Evolutionary conservation across 805 yeast species (phyloP).

Genomic region (Hanseniaspora occidentalis): DNA sequence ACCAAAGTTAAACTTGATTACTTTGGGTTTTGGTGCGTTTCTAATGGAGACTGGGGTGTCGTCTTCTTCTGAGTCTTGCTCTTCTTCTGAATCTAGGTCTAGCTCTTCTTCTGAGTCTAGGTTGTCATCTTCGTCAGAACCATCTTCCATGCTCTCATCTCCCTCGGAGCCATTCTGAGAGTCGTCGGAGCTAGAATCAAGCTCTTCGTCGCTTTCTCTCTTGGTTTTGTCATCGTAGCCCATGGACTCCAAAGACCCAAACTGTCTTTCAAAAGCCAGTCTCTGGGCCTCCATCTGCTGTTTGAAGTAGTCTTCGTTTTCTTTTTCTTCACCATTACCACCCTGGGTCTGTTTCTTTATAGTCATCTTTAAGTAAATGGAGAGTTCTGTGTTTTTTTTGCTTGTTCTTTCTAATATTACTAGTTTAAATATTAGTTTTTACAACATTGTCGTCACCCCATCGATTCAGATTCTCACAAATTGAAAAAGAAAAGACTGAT

Average conservation of each 20-base stretch:
- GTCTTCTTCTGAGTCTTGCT: conserved; percentile 6
- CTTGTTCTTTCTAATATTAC: too few species aligned
- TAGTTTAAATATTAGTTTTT: too few species aligned
- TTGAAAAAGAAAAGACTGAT: neutral
- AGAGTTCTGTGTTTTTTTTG: too few species aligned
- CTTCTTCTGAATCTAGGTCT: conserved; percentile 6
- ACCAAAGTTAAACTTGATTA: conserved; percentile 26
- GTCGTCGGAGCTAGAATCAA: neutral
- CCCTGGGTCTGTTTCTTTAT: neutral
- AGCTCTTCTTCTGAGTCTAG: neutral
- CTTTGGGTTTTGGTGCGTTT: conserved; percentile 11
- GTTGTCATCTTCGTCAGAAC: neutral
- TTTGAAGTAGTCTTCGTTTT: conserved; percentile 13
- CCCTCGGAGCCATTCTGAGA: conserved; percentile 3
- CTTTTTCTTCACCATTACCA: neutral
- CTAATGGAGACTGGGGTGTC: too few species aligned
- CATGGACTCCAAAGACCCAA: conserved; percentile 44
- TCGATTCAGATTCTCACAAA: neutral
- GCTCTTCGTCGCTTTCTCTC: conserved; percentile 2
- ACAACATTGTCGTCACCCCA: neutral
- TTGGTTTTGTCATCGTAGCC: conserved; percentile 38
- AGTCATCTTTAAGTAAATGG: neutral
- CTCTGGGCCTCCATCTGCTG: conserved; percentile 38
- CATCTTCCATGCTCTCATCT: conserved; percentile 3
- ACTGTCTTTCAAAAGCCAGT: conserved; percentile 49